phyloP scores from a whole-genome alignment of 1,139 yeast genomes.

The Wickerhamomyces sp. region DNA sequence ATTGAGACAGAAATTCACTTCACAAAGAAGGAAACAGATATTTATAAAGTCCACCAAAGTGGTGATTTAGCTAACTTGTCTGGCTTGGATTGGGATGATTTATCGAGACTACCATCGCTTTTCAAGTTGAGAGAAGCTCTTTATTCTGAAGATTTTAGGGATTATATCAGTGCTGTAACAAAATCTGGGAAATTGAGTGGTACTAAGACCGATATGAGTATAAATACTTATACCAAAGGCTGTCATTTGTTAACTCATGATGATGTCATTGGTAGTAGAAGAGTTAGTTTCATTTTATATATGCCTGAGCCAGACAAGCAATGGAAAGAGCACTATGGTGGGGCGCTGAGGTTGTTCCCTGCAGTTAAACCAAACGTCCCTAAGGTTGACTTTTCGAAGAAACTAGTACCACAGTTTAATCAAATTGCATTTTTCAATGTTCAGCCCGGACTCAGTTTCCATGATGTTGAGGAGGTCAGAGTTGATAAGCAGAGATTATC shows the following conservation, averaged over 20 bases:
- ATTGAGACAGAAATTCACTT: slow-evolving; percentile 80
- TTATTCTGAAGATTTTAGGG: slow-evolving; percentile 81
- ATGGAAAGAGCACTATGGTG: slow-evolving; percentile 91
- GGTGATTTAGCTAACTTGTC: slow-evolving; percentile 94
- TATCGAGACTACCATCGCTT: slow-evolving; percentile 66
- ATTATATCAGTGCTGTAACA: slow-evolving; percentile 74
- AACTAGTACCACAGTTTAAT: slow-evolving; percentile 88
- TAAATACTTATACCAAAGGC: slow-evolving; percentile 87
- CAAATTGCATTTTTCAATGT: slow-evolving; percentile 95
- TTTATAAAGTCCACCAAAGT: slow-evolving; percentile 89
- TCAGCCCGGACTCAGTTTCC: slow-evolving; percentile 94
- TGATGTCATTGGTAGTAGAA: slow-evolving; percentile 93
- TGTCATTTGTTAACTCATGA: slow-evolving; percentile 95
- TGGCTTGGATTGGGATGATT: slow-evolving; percentile 75
- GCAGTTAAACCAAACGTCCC: slow-evolving; percentile 90
- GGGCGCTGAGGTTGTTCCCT: slow-evolving; percentile 83
- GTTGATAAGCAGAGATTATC: slow-evolving; percentile 86
- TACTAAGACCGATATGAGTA: slow-evolving; percentile 82
- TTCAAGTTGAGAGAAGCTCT: slow-evolving; percentile 79
- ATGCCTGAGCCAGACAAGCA: slow-evolving; percentile 85
- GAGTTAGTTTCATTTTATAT: slow-evolving; percentile 89
- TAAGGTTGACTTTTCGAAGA: slow-evolving; percentile 62
- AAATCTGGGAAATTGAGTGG: slow-evolving; percentile 91
- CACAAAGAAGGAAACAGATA: slow-evolving; percentile 94
- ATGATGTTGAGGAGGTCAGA: slow-evolving; percentile 95